Percentiles rank a stretch among this genome's conserved stretches.
phyloP scores from a whole-genome alignment of 352 stramenopile genomes.

The Globisporangium recalcitrans region DNA sequence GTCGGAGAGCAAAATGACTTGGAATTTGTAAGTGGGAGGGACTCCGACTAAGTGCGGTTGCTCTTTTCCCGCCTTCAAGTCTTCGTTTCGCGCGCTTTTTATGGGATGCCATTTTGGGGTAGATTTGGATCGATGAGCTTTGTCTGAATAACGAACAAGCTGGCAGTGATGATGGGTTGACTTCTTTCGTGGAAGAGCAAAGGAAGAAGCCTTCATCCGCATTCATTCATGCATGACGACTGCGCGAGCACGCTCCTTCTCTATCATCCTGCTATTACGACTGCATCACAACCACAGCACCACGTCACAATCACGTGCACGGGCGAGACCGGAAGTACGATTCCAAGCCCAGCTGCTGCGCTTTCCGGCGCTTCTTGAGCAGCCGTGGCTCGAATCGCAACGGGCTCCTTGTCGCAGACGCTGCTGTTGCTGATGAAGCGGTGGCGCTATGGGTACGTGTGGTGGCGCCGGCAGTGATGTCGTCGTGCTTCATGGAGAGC shows the following conservation, averaged over 20 bases:
- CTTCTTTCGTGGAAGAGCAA: background rate
- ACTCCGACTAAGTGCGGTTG: slow-evolving; percentile 6
- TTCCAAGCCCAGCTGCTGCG: slow-evolving; percentile 8
- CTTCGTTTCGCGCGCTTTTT: slow-evolving; percentile 11
- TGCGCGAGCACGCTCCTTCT: too few species aligned
- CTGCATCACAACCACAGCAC: too few species aligned
- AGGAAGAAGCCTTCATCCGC: background rate
- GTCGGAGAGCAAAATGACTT: slow-evolving; percentile 1
- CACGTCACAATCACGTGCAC: slow-evolving; percentile 3
- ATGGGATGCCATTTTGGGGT: too few species aligned
- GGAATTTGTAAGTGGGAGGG: background rate
- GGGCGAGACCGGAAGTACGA: slow-evolving; percentile 13
- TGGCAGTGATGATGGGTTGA: background rate
- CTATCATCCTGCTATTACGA: background rate
- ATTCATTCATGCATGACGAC: background rate
- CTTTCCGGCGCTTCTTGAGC: slow-evolving; percentile 18
- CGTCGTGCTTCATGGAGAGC: background rate
- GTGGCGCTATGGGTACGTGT: background rate
- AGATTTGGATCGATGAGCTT: too few species aligned
- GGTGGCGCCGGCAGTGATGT: background rate
- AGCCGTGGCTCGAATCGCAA: slow-evolving; percentile 14
- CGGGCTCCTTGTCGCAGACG: background rate
- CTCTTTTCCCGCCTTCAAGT: background rate
- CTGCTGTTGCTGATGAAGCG: background rate
- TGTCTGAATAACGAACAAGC: background rate